Conservation (phyloP, 768 basidiomycete species). For the Sporobolomyces pararoseus region DNA sequence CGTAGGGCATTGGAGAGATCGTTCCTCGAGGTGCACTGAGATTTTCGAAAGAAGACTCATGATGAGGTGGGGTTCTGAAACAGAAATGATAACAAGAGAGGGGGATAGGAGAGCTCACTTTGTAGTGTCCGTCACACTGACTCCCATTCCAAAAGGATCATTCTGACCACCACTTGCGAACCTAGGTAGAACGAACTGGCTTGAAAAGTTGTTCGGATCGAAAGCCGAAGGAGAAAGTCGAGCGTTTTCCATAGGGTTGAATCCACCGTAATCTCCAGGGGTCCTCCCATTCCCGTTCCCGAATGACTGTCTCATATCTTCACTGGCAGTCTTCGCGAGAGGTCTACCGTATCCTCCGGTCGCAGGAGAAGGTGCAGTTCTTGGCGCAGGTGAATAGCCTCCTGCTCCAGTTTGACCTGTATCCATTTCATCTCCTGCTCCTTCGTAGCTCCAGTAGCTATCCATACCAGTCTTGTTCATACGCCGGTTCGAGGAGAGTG, state of each 20-base stretch:
- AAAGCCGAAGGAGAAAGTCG: conserved; percentile 32
- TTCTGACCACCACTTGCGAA: conserved; percentile 29
- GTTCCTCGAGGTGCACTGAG: conserved; percentile 1
- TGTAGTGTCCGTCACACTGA: conserved; percentile 23
- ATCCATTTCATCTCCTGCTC: conserved; percentile 4
- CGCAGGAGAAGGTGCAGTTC: background rate
- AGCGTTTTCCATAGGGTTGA: conserved; percentile 38
- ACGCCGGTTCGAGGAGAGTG: too few relatives aligned
- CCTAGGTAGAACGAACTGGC: conserved; percentile 31
- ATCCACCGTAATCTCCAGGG: conserved; percentile 3
- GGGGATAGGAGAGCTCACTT: conserved; percentile 7
- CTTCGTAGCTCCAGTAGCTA: conserved; percentile 26
- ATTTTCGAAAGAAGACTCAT: too few relatives aligned
- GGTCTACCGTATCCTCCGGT: conserved; percentile 4
- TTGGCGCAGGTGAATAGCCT: conserved; percentile 10
- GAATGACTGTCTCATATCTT: conserved; percentile 28
- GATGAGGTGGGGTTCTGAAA: background rate
- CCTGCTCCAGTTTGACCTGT: conserved; percentile 8
- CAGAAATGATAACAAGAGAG: background rate
- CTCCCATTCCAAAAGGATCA: conserved; percentile 22
- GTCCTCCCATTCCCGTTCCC: background rate
- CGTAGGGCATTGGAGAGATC: conserved; percentile 30
- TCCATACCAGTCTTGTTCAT: background rate
- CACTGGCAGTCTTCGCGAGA: conserved; percentile 21
- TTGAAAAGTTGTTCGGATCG: conserved; percentile 29